Evolutionary conservation across 2,329 filamentous ascomycete genomes (phyloP), one percentile per base, ranked within the genome.

Genomic region (Fusarium sp.): DNA sequence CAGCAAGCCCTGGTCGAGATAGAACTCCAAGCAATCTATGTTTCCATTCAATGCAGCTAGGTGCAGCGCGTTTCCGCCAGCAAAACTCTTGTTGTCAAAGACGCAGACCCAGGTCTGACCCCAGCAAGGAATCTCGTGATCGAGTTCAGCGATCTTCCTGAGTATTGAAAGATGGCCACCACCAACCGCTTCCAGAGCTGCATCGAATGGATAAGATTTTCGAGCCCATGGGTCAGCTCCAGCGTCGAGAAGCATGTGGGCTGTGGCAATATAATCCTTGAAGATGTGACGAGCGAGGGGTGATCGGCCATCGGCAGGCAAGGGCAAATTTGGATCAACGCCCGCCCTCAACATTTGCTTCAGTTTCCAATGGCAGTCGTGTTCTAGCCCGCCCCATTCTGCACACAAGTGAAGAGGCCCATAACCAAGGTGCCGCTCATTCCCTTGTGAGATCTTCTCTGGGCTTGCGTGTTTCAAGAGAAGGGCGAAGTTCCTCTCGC

Each of bases 141-240:
- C 1, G 6, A 5, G 7, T 6, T 35, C 25, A 0, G 20, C 27
- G 6, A 69, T 61, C 23, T n/a, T 69, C 0, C 2, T 6, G 2
- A 69, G 32, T 1, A 66, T n/a, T 10, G 37, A 35, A 5, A 6
- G 3, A 5, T 11, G 7, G 8, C 16, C 18, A 9, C 2, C 1
- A 0, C 3, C 1, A 20, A 48, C 25, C 32, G 58, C 20, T 18
- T 11, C 16, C 10, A 66, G 10, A 4, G 57, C 2, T n/a, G 63
- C 64, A 32, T 70, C 63, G 2, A 41, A 48, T 13, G 2, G 5
- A 20, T 16, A 5, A 0, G 10, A 5, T 1, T 6, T 27, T 1
- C 30, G 5, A 6, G 48, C 14, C 64, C 64, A 70, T 23, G 68
- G 68, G 23, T 70, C 58, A 25, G 68, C 68, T 27, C 59, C 64